Base-by-base conservation (phyloP, 2,329 filamentous ascomycete genomes). In the Cercospora nicotianae region DNA sequence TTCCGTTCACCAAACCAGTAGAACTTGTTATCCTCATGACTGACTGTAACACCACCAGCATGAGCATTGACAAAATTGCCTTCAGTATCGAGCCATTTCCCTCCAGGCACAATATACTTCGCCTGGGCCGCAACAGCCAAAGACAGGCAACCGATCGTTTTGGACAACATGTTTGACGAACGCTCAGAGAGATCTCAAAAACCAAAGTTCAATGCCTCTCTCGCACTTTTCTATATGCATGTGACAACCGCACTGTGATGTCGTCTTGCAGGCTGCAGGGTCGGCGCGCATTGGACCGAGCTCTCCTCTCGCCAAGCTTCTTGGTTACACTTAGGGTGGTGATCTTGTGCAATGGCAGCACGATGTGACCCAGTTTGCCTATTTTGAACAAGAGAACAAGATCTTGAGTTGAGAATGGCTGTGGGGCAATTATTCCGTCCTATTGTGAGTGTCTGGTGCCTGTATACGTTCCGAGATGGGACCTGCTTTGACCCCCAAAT, bases 1-100 rank as follows among this genome's bases (percentile, higher is more conserved):
- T 89, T 89, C 78, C 87, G 85, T 74, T 89, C 87, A 39, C 87
- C 87, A 65, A 89, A 89, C 81, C 83, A 84, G 77, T 84, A 89
- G 75, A 87, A 89, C 67, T 82, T 85, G 16, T 84, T 84, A 0
- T 82, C 82, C 5, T 82, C 81, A 45, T 84, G 76, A 48, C 89
- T 86, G 0, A 85, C 75, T 0, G 83, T 83, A 6, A 89, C 79
- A 12, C 83, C 84, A 1, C 87, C 87, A 1, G 87, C 87, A 73
- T 90, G 87, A 1, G 87, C 87, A 63, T 87, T 89, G 63, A 89
- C 83, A 12, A 88, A 75, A n/a, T 85, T 83, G 0, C 87, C 87
- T 2, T 87, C 82, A 0, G 85, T 89, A 70, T 89, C 87, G 18
- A 78, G 81, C 87, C 87, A 90, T 75, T 86, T 80, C 0, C 81